Base-by-base conservation (phyloP, 1,284 basidiomycete genomes). In the Tremellales sp. region DNA sequence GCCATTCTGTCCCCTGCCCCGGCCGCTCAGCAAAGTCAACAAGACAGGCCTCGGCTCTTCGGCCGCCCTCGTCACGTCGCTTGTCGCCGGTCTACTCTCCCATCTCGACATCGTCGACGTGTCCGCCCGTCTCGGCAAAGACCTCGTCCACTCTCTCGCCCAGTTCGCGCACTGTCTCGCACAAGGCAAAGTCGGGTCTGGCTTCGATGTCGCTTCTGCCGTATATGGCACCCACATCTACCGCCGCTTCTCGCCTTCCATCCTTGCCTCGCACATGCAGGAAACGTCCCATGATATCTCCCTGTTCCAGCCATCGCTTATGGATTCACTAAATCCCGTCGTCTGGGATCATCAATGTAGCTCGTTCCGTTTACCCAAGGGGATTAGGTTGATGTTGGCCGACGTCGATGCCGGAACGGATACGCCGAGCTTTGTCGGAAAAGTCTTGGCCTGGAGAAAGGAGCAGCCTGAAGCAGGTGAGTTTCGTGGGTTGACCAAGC, bases 41-140 rank as follows among this genome's bases (percentile, higher is more conserved):
- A 99, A 99, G 75, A 98, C 95, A 0, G 95, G 95, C 3, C 81
- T 98, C 34, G 95, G 95, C 25, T 97, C 92, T 4, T 97, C 92
- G 8, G 94, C 94, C 0, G 90, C 95, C 0, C 82, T 99, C 61
- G 95, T 97, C 63, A 97, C 95, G 1, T 95, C 93, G 28, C 81
- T 98, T 47, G 86, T 91, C 37, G 85, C 87, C 27, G 85, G 84
- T 4, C 78, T 99, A 22, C 80, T 97, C 19, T 71, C 91, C 9
- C 89, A 91, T 61, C 77, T 94, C 48, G 74, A 75, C 32, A 78
- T 84, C 39, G 81, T 90, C 53, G 71, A 79, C 26, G 54, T 50
- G 26, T 34, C 26, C 8, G 19, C 22, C 31, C n/a, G 25, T 32
- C 12, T 36, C 7, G 38, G 41, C 25, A 50, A 57, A 6, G 60